A percentile compares a stretch with the other conserved stretches of the same genome.
Conservation (phyloP, 495 filamentous ascomycete species). For the Trichoderma parareesei region DNA sequence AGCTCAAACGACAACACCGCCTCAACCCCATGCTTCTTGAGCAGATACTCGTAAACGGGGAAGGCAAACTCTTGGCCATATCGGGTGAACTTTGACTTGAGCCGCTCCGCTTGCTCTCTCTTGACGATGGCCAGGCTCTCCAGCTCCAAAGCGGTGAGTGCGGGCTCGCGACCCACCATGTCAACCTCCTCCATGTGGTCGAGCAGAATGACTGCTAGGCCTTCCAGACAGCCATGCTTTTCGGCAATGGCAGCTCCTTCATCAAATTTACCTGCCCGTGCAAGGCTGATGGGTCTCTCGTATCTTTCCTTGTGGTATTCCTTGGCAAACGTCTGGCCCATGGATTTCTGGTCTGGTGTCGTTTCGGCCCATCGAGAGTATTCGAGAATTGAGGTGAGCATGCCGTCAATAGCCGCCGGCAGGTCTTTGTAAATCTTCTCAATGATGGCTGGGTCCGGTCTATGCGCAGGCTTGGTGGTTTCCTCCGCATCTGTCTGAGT, state of each 20-base stretch:
- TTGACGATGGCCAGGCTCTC: conserved; percentile 23
- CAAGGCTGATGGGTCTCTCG: conserved; percentile 42
- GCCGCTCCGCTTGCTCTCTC: conserved; percentile 28
- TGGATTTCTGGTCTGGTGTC: conserved; percentile 22
- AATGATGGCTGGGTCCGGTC: conserved; percentile 21
- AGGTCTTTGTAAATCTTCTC: conserved; percentile 29
- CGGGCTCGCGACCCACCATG: conserved; percentile 17
- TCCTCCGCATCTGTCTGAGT: neutral
- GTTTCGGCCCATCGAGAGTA: conserved; percentile 30
- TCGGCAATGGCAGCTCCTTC: conserved; percentile 67
- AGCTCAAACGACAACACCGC: conserved; percentile 58
- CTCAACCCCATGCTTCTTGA: conserved; percentile 54
- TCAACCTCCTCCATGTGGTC: conserved; percentile 31
- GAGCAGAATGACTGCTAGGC: conserved; percentile 53
- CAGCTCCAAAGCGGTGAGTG: conserved; percentile 17
- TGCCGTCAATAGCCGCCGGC: conserved; percentile 37
- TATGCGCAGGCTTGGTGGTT: neutral
- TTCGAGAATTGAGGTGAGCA: conserved; percentile 36
- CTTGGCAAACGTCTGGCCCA: conserved; percentile 29
- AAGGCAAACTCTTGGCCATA: conserved; percentile 74
- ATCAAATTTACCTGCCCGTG: conserved; percentile 58
- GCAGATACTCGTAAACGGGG: conserved; percentile 68
- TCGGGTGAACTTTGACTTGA: conserved; percentile 56
- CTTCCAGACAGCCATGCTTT: conserved; percentile 59
- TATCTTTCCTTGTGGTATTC: conserved; percentile 32